Conservation (phyloP, 2,329 filamentous ascomycete species). For the Aureobasidium sp. region DNA sequence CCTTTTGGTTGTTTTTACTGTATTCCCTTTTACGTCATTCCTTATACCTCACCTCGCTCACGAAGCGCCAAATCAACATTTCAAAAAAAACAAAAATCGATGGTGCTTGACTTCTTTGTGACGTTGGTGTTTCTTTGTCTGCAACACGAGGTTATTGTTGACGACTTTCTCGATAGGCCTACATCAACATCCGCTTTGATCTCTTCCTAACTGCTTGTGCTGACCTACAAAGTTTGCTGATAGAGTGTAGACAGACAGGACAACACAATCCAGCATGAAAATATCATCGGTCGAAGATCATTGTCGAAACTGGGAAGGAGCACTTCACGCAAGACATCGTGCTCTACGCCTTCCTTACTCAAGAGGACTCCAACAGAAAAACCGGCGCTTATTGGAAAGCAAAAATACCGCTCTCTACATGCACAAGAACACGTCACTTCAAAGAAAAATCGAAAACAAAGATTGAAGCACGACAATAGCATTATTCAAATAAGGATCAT, state of each 20-base stretch:
- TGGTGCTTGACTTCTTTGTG: neutral
- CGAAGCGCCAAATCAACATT: slow-evolving; percentile 7
- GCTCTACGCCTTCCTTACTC: neutral
- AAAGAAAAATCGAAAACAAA: no score
- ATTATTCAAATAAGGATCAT: no score
- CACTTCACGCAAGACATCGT: neutral
- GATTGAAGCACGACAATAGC: no score
- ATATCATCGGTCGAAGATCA: neutral
- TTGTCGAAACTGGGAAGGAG: neutral
- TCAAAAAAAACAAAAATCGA: neutral
- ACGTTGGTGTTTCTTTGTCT: neutral
- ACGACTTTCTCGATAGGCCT: neutral
- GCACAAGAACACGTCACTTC: no score
- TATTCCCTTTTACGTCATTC: slow-evolving; percentile 9
- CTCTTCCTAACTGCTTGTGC: no score
- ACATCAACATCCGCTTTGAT: neutral
- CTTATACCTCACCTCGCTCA: neutral
- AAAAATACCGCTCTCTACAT: neutral
- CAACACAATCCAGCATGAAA: neutral
- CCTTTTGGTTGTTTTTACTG: slow-evolving; percentile 11
- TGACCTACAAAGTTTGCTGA: neutral
- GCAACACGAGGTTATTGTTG: neutral
- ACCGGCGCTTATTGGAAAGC: neutral
- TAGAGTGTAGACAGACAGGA: neutral
- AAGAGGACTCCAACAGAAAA: neutral